Conservation (phyloP, 2,329 filamentous ascomycete species). For the Apiospora marii region DNA sequence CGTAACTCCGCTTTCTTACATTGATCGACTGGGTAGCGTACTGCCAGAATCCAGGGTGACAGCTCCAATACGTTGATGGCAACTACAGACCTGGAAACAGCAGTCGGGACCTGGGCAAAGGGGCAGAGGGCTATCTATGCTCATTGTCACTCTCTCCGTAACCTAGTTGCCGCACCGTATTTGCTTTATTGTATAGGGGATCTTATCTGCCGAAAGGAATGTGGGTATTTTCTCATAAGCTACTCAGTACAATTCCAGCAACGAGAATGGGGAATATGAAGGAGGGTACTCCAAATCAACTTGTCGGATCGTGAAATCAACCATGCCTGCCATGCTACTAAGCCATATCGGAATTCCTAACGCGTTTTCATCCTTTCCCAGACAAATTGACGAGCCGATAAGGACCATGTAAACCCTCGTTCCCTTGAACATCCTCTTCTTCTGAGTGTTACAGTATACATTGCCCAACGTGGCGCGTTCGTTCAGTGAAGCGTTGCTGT, state of each 20-base stretch:
- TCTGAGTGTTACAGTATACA: background rate
- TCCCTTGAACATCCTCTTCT: background rate
- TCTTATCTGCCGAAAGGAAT: constrained; percentile 12
- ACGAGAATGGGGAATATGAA: constrained; percentile 16
- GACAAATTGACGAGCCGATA: constrained; percentile 1
- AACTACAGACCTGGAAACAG: background rate
- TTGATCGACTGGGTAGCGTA: constrained; percentile 3
- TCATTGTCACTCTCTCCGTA: background rate
- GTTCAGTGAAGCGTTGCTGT: background rate
- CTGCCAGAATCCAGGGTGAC: background rate
- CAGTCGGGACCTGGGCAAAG: background rate
- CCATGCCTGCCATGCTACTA: constrained; percentile 13
- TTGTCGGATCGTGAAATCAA: constrained; percentile 14
- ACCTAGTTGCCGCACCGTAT: background rate
- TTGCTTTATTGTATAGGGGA: constrained; percentile 9
- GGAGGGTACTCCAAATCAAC: constrained; percentile 23
- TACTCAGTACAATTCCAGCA: constrained; percentile 19
- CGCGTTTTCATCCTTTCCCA: background rate
- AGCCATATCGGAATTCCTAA: constrained; percentile 7
- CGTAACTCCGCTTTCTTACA: constrained; percentile 17
- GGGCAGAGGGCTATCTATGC: no score
- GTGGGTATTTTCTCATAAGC: constrained; percentile 13
- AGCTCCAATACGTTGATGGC: background rate
- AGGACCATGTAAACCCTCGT: background rate
- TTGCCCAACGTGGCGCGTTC: constrained; percentile 1